Base-by-base conservation (phyloP, 1,284 basidiomycete genomes). In the Binderoboletus segoi region DNA sequence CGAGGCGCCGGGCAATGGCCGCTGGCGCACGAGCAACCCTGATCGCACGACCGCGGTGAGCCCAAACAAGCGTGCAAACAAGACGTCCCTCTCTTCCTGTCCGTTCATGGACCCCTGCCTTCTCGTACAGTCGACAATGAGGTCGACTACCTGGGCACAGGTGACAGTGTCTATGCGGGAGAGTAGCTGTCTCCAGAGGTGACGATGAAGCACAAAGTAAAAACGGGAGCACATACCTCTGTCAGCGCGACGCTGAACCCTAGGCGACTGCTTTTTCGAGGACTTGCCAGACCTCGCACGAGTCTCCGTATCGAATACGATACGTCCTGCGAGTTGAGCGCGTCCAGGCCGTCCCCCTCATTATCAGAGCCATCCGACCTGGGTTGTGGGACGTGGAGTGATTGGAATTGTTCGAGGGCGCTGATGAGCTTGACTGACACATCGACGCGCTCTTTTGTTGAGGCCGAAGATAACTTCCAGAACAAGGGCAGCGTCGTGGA, bases 181-280 rank as follows among this genome's bases (percentile, higher is more conserved):
- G 35, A 98, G 77, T 2, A 98, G 81, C 94, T 96, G 59, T 18
- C 10, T 7, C 20, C 63, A 37, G 30, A 51, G 49, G 20, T 56
- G 33, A 15, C 33, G 51, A 47, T 40, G 43, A 37, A 13, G 40
- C 53, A 23, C 16, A n/a, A n/a, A 43, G 11, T 32, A 8, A 37
- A 54, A 18, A 54, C 15, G 32, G 10, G 37, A 23, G 15, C 18
- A 78, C 86, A 62, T 67, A 95, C 94, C 81, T 98, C 96, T 1
- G 96, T 95, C 63, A 99, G 79, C 20, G 95, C 94, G 43, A 98
- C 96, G 10, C 96, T 93, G 70, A 98, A 99, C 15, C 96, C 96
- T 35, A 97, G 77, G 62, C 96, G 78, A 70, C 94, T 95, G 73
- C 92, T 94, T 73, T 98, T 95, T 62, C 96, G 80, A 3, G 94